Evolutionary conservation across 2,329 filamentous ascomycete species (phyloP), one percentile per base, ranked within the genome.

Genomic region (Colletotrichum sp.): DNA sequence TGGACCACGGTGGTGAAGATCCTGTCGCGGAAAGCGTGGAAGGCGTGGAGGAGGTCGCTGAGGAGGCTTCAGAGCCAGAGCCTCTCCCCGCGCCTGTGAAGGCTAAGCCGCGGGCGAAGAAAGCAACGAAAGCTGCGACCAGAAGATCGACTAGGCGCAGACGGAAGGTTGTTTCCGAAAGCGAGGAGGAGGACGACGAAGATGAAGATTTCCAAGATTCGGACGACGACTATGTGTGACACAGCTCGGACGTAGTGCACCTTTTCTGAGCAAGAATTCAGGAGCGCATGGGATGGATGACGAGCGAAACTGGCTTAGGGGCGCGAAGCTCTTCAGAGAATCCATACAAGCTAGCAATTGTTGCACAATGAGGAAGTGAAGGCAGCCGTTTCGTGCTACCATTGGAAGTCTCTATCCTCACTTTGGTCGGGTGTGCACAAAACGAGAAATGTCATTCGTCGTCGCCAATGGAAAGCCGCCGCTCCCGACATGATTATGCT

Each of bases 1-100:
- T 85, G 79, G 83, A 83, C 18, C 79, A 82, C 65, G 69, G 78
- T 11, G 66, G 55, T 6, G 38, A 29, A 3, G 31, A 66, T 29
- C 24, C 12, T n/a, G 54, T 43, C 13, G 29, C 29, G 24, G 66
- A 70, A 58, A 27, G 62, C 27, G 43, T 16, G 34, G 34, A 63
- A 55, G 57, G 13, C 21, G 18, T 21, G 34, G 65, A 5, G n/a
- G 58, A 70, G 16, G 43, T 15, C 13, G 24, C 27, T 18, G 36
- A 55, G 16, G 62, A 73, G 43, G 18, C 24, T 43, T 61, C 51
- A 7, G n/a, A 51, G 12, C 43, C 43, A 13, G 67, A 72, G 9
- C 58, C 59, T 18, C 62, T 68, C 8, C 71, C 71, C n/a, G 63
- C 24, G 18, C 66, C 63, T 16, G 67, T 67, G n/a, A 74, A 74